Conservation (phyloP, 768 basidiomycete species). For the Termitomyces sp. region DNA sequence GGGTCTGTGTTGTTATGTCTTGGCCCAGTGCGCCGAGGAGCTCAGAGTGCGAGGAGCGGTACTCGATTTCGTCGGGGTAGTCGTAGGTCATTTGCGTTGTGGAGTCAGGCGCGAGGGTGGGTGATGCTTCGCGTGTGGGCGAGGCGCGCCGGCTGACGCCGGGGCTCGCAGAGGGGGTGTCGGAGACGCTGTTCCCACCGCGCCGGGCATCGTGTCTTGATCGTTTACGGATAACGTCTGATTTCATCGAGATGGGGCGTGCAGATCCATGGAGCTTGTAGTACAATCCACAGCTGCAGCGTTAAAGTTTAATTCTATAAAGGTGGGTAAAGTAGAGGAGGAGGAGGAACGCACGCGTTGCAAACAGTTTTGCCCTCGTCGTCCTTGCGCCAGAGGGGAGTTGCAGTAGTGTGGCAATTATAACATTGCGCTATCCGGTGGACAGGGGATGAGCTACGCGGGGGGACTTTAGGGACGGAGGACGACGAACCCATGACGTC, state of each 20-base stretch:
- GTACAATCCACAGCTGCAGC: slow-evolving; percentile 68
- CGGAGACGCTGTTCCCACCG: slow-evolving; percentile 42
- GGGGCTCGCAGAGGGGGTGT: slow-evolving; percentile 72
- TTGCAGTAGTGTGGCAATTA: slow-evolving; percentile 86
- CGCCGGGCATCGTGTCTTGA: slow-evolving; percentile 77
- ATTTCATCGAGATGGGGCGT: slow-evolving; percentile 88
- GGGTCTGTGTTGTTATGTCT: slow-evolving; percentile 17
- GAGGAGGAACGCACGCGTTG: slow-evolving; percentile 67
- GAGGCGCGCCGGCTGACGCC: slow-evolving; percentile 71
- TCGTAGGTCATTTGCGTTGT: slow-evolving; percentile 55
- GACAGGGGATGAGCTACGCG: slow-evolving; percentile 24
- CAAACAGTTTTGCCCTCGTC: slow-evolving; percentile 90
- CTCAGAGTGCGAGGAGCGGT: slow-evolving; percentile 43
- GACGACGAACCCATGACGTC: slow-evolving; percentile 63
- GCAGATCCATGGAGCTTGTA: slow-evolving; percentile 84
- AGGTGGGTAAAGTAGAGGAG: no score
- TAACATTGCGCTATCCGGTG: slow-evolving; percentile 69
- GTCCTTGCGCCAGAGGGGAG: slow-evolving; percentile 87
- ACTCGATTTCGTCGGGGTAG: slow-evolving; percentile 38
- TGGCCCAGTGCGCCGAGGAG: slow-evolving; percentile 39
- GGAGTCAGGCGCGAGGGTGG: slow-evolving; percentile 66
- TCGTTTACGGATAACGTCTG: slow-evolving; percentile 84
- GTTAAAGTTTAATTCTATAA: no score
- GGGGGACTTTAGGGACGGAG: slow-evolving; percentile 22
- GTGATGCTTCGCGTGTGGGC: slow-evolving; percentile 54